Conservation (phyloP, 2,329 filamentous ascomycete genomes). For the Alternaria brassicae region DNA sequence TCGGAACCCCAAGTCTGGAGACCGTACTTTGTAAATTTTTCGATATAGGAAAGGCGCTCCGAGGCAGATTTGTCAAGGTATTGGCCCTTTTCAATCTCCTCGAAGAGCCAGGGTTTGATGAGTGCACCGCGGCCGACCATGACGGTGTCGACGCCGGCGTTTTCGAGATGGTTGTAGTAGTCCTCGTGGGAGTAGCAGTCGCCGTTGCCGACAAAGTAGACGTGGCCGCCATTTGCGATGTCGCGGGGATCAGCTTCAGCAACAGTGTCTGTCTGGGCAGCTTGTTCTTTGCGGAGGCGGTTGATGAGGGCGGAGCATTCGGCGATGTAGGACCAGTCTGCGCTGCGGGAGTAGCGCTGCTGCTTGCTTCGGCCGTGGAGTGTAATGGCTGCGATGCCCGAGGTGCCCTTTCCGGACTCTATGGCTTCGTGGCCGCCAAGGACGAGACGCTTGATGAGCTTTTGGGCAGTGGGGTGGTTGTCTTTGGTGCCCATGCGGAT, state of each 20-base stretch:
- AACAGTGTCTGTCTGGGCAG: slow-evolving; percentile 74
- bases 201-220: slow-evolving; percentile 95
- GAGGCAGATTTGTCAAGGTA: slow-evolving; percentile 94
- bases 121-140: slow-evolving; percentile 97
- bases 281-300: slow-evolving; percentile 73
- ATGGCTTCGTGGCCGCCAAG: slow-evolving; percentile 78
- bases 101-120: slow-evolving; percentile 98
- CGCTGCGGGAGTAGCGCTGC: slow-evolving; percentile 88
- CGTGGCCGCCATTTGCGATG: slow-evolving; percentile 70
- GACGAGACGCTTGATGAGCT: slow-evolving; percentile 81
- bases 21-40: slow-evolving; percentile 89
- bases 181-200: slow-evolving; percentile 94
- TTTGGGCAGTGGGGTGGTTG: slow-evolving; percentile 77
- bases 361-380: slow-evolving; percentile 92
- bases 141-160: slow-evolving; percentile 85
- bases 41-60: slow-evolving; percentile 83
- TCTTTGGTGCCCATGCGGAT: slow-evolving; percentile 90
- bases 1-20: slow-evolving; percentile 96
- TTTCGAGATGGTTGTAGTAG: slow-evolving; percentile 78
- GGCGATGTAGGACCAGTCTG: slow-evolving; percentile 95
- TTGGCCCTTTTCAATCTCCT: slow-evolving; percentile 90
- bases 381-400: slow-evolving; percentile 90
- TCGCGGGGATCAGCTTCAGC: slow-evolving; percentile 78
- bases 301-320: slow-evolving; percentile 87
- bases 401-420: slow-evolving; percentile 65